Evolutionary conservation across 805 yeast species (phyloP), one percentile per base, ranked within the genome.

Genomic region (Torulaspora microellipsoides): DNA sequence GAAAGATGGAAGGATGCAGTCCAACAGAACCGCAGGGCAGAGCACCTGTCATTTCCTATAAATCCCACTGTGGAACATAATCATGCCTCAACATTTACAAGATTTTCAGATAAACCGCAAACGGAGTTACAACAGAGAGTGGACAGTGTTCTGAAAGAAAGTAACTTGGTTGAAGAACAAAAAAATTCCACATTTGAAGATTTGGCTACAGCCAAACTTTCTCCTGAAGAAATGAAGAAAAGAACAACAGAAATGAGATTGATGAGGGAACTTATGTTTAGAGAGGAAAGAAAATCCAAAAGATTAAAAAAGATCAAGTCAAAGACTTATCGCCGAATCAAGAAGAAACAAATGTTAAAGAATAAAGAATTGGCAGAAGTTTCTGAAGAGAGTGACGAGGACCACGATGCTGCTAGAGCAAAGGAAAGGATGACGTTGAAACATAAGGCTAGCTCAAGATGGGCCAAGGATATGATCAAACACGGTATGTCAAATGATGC

Each of bases 241-340:
- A 75, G 95, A 47, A 83, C 93, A 7, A 77, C 79, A 46, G 96
- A 91, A 66, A 73, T 91, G 54, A 77, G 98, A 54, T 67, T 85
- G 58, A 88, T 89, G 96, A 77, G 99, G 51, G 99, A 93, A 61
- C 76, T 91, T 50, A 87, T 91, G 96, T 93, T 89, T 70, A 76
- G 98, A 56, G 97, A 91, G 57, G 97, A 91, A 69, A 78, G 82
- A 59, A 83, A 86, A 58, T 90, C 98, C 8, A 89, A 79, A 65
- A 77, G 99, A 55, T 75, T 93, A 58, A 91, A 91, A 71, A 93
- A 91, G 69, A 93, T 93, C 65, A 93, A 93, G 65, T 88, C 96
- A 31, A 93, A 91, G 66, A 76, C 88, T 1, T 93, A 81, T 66
- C 85, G 86, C 56, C 83, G 85, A 61, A 83, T 90, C 41, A 81